Conservation (phyloP, 2,329 filamentous ascomycete genomes). For the Fusarium dimerum region DNA sequence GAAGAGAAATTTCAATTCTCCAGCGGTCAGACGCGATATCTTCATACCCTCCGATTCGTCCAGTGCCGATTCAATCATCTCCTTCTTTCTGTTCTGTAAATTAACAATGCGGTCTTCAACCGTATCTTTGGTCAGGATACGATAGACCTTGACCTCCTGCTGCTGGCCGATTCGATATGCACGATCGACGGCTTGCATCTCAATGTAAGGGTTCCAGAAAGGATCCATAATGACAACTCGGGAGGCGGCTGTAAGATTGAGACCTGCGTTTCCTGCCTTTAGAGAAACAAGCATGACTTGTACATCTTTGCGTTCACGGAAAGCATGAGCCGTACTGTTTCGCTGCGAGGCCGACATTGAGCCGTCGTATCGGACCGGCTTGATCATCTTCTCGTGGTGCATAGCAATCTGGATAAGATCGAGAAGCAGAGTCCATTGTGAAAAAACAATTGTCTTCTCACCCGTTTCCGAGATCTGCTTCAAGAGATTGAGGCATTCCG, state of each 20-base stretch:
- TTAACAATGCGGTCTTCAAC: constrained; percentile 85
- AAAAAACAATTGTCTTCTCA: constrained; percentile 75
- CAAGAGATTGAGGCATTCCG: constrained; percentile 74
- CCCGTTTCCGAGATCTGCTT: constrained; percentile 61
- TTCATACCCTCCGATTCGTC: constrained; percentile 71
- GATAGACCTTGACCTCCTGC: constrained; percentile 74
- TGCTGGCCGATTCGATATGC: constrained; percentile 85
- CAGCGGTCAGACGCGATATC: constrained; percentile 64
- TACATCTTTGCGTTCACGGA: constrained; percentile 65
- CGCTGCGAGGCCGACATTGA: constrained; percentile 71
- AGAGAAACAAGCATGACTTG: constrained; percentile 82
- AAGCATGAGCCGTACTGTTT: constrained; percentile 65
- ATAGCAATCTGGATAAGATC: constrained; percentile 72
- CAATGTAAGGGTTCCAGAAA: constrained; percentile 93
- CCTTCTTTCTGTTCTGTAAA: constrained; percentile 77
- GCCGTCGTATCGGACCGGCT: constrained; percentile 76
- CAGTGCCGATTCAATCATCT: constrained; percentile 75
- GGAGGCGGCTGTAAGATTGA: constrained; percentile 81
- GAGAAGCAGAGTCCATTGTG: constrained; percentile 76
- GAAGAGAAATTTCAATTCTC: constrained; percentile 73
- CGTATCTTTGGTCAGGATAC: constrained; percentile 73
- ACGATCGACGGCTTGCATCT: constrained; percentile 89
- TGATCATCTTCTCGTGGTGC: constrained; percentile 62
- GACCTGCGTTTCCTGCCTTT: constrained; percentile 77
- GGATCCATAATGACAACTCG: constrained; percentile 90